Base-by-base conservation (phyloP, 768 basidiomycete species). In the Russula virescens region DNA sequence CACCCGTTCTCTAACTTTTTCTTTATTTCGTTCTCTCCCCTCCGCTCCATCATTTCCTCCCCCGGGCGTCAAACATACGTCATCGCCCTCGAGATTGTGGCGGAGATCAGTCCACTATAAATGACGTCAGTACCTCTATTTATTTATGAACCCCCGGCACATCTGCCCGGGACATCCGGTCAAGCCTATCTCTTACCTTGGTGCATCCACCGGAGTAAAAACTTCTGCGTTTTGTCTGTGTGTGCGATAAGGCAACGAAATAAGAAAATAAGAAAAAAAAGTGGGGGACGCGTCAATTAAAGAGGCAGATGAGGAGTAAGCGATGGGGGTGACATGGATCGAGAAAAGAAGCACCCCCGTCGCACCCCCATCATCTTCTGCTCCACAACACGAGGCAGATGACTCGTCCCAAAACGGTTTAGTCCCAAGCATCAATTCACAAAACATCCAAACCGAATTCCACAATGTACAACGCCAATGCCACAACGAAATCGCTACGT, bases 191-290 rank as follows among this genome's bases (percentile, higher is more conserved):
- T 16, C 83, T 69, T 67, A 89, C 90, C 89, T 91, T 23, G 94
- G 93, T n/a, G 90, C 89, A 40, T 87, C 81, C 62, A 92, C 76
- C 53, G 94, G 92, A 64, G 84, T 78, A 74, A 95, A 96, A 26
- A 97, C 94, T 73, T 96, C 93, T 31, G 63, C 64, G 11, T 45
- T 49, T 50, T 14, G 51, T n/a, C 62, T 63, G 14, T 31, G 5
- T 7, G 10, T 3, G 9, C 18, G 47, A 58, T n/a, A n/a, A n/a
- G n/a, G n/a, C n/a, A n/a, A n/a, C n/a, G n/a, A 13, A 58, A 19
- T 19, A 38, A 35, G 34, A 13, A 43, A 38, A 31, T 38, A 51
- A 34, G 16, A 34, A n/a, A 11, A 11, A 16, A 45, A n/a, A 23
- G 5, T 13, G 21, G 8, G 42, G 31, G 9, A 11, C 18, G 34